These are phyloP conservation scores for Candida multigemmis DNA, from an alignment of 805 yeast genomes.

Conservation along the genomic window DNA sequence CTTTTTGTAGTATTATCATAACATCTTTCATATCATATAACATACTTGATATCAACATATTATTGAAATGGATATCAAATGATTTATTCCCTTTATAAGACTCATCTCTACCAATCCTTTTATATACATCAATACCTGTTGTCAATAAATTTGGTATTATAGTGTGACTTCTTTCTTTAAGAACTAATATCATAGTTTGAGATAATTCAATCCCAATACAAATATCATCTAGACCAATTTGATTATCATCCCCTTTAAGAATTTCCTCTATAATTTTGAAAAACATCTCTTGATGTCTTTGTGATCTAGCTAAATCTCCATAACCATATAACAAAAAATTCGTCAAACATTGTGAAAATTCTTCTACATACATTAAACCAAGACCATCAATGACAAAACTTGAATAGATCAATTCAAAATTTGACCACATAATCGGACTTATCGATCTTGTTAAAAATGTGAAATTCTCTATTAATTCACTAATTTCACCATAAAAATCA, in stretches of 20 bases:
- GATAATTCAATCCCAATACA: slow-evolving; percentile 52
- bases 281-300: slow-evolving; percentile 18
- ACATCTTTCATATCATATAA: slow-evolving; percentile 55
- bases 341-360: slow-evolving; percentile 62
- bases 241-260: slow-evolving; percentile 35
- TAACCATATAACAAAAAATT: slow-evolving; percentile 55
- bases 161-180: too few relatives aligned
- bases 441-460: slow-evolving; percentile 25
- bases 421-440: slow-evolving; percentile 68
- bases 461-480: slow-evolving; percentile 56
- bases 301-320: slow-evolving; percentile 20
- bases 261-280: slow-evolving; percentile 41
- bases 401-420: slow-evolving; percentile 40
- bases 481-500: slow-evolving; percentile 68
- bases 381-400: slow-evolving; percentile 20
- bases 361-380: slow-evolving; percentile 66
- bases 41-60: slow-evolving; percentile 56
- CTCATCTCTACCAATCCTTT: too few relatives aligned
- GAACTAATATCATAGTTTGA: slow-evolving; percentile 52
- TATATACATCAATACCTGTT: slow-evolving; percentile 31
- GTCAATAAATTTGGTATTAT: slow-evolving; percentile 34
- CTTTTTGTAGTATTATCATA: slow-evolving; percentile 34
- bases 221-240: slow-evolving; percentile 46
- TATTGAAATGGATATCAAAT: slow-evolving; percentile 42
- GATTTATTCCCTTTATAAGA: too few relatives aligned